Conservation (phyloP, 1,139 yeast species). For the Magnusiomyces tetraspermus region DNA sequence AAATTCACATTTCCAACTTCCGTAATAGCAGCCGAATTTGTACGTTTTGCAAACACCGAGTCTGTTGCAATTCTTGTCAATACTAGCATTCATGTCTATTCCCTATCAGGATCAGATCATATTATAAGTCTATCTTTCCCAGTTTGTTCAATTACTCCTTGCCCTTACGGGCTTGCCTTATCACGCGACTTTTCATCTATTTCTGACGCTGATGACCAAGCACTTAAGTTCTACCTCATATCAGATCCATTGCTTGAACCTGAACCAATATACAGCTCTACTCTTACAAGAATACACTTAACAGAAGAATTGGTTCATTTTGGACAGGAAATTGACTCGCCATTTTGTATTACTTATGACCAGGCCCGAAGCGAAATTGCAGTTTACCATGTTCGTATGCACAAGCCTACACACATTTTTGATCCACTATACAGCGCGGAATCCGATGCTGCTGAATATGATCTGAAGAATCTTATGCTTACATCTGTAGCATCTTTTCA, state of each 20-base stretch:
- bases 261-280: conserved; percentile 58
- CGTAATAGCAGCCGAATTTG: conserved; percentile 19
- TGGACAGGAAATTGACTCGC: conserved; percentile 15
- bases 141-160: conserved; percentile 47
- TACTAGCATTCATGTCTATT: conserved; percentile 38
- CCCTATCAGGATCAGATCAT: conserved; percentile 47
- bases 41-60: conserved; percentile 19
- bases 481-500: not conserved
- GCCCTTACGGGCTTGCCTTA: conserved; percentile 54
- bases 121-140: conserved; percentile 56
- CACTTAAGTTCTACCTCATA: conserved; percentile 47
- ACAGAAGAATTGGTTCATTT: conserved; percentile 42
- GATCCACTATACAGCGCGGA: not conserved
- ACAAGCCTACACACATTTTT: conserved; percentile 1
- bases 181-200: conserved; percentile 37
- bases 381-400: conserved; percentile 23
- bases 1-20: conserved; percentile 42
- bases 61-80: conserved; percentile 22
- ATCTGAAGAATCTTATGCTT: conserved; percentile 2
- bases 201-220: conserved; percentile 9
- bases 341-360: conserved; percentile 25
- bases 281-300: conserved; percentile 54
- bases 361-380: conserved; percentile 16
- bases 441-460: not conserved
- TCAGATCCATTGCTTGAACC: conserved; percentile 63